These are phyloP conservation scores for Moesziomyces sp. DNA, from an alignment of 1,284 basidiomycete genomes.

Conservation along the genomic window DNA sequence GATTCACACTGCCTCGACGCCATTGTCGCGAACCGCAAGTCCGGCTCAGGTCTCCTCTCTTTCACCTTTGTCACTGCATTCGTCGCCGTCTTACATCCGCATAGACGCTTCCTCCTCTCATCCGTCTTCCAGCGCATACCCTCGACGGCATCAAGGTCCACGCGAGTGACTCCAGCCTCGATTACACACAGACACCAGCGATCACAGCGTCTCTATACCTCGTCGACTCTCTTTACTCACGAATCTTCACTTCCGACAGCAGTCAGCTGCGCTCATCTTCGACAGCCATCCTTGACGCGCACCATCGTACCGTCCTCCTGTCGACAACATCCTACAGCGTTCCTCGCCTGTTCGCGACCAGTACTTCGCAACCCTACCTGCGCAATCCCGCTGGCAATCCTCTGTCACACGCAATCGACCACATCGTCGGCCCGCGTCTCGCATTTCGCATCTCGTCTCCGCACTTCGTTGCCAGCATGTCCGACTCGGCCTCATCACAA, in stretches of 20 bases:
- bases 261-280: too few relatives aligned
- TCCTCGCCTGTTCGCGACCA: background rate
- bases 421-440: background rate
- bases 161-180: too few relatives aligned
- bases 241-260: too few relatives aligned
- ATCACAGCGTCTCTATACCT: too few relatives aligned
- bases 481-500: slow-evolving; percentile 20
- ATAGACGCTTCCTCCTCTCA: background rate
- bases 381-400: background rate
- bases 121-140: background rate
- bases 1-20: background rate
- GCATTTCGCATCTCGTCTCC: background rate
- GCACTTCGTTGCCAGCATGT: slow-evolving; percentile 10
- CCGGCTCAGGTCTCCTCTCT: background rate
- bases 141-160: too few relatives aligned
- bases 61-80: background rate
- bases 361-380: background rate
- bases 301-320: too few relatives aligned
- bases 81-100: background rate
- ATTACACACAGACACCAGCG: too few relatives aligned
- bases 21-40: background rate
- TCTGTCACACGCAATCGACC: background rate
- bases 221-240: too few relatives aligned
- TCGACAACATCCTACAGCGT: too few relatives aligned
- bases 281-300: too few relatives aligned